phyloP scores from a whole-genome alignment of 257 asterid genomes.

The Nicotiana knightiana region DNA sequence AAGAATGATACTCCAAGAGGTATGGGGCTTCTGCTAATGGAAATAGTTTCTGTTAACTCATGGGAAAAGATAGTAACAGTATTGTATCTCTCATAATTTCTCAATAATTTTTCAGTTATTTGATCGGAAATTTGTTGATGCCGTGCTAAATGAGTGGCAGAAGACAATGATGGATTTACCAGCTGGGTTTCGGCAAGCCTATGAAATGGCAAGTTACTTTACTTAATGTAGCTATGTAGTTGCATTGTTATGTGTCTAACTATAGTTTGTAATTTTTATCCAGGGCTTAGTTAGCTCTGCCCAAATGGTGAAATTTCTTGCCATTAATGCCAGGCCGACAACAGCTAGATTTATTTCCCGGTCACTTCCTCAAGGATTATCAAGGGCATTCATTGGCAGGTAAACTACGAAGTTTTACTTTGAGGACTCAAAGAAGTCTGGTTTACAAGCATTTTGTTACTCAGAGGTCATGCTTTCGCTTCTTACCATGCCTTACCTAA shows the following conservation, averaged over 20 bases:
- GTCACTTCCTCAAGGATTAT: conserved; percentile 72
- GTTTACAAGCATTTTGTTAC: background rate
- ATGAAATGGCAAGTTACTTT: conserved; percentile 66
- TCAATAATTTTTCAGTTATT: conserved; percentile 43
- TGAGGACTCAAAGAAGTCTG: background rate
- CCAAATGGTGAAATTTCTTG: conserved; percentile 77
- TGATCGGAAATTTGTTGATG: conserved; percentile 85
- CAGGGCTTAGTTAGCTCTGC: conserved; percentile 96
- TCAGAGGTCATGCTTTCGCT: background rate
- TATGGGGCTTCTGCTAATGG: conserved; percentile 15
- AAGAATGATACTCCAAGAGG: conserved; percentile 76
- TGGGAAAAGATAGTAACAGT: background rate
- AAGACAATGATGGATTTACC: conserved; percentile 96
- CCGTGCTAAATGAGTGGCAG: conserved; percentile 93
- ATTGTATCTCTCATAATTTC: background rate
- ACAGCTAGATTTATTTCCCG: conserved; percentile 75
- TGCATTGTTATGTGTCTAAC: background rate
- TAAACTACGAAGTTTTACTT: conserved; percentile 4
- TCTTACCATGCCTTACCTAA: background rate
- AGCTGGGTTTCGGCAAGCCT: conserved; percentile 92
- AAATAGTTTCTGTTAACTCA: background rate
- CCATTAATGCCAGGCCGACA: conserved; percentile 87
- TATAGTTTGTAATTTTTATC: conserved; percentile 26
- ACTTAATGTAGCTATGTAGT: background rate
- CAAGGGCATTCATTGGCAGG: conserved; percentile 93